Evolutionary conservation across 805 yeast species (phyloP).

Genomic region (Danielia oregonensis): DNA sequence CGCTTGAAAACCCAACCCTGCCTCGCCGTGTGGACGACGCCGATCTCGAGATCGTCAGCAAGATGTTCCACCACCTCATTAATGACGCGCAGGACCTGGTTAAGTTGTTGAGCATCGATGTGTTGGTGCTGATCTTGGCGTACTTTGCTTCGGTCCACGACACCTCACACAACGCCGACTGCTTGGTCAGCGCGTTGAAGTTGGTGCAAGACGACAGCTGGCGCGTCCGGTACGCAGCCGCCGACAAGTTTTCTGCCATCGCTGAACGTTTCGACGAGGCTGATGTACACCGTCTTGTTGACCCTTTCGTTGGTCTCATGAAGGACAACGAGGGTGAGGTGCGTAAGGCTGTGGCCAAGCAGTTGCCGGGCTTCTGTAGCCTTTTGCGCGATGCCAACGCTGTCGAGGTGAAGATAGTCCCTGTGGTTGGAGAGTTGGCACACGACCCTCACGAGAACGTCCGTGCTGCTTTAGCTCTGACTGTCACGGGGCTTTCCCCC

Average conservation of each 20-base stretch:
- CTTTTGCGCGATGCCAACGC: conserved; percentile 44
- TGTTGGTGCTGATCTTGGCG: conserved; percentile 74
- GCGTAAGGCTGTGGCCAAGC: conserved; percentile 89
- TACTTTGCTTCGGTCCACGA: conserved; percentile 61
- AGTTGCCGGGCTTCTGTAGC: conserved; percentile 71
- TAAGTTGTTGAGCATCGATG: conserved; percentile 83
- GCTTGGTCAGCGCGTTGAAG: conserved; percentile 61
- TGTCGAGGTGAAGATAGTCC: conserved; percentile 69
- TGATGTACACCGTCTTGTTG: conserved; percentile 55
- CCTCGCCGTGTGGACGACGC: conserved; percentile 43
- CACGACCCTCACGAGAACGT: conserved; percentile 92
- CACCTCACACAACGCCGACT: conserved; percentile 55
- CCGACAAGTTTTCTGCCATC: conserved; percentile 82
- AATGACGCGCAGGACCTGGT: conserved; percentile 94
- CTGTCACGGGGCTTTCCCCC: conserved; percentile 83
- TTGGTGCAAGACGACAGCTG: conserved; percentile 88
- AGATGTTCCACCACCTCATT: conserved; percentile 75
- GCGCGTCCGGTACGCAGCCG: conserved; percentile 98
- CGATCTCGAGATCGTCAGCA: conserved; percentile 74
- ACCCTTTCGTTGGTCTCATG: conserved; percentile 72
- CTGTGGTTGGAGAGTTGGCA: conserved; percentile 77
- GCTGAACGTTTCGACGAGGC: conserved; percentile 60
- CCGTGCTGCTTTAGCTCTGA: conserved; percentile 86
- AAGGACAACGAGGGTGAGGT: conserved; percentile 95
- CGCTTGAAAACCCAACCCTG: conserved; percentile 32